Conservation (phyloP, 164 flowering plant genomes). For the Vitis labrusca region DNA sequence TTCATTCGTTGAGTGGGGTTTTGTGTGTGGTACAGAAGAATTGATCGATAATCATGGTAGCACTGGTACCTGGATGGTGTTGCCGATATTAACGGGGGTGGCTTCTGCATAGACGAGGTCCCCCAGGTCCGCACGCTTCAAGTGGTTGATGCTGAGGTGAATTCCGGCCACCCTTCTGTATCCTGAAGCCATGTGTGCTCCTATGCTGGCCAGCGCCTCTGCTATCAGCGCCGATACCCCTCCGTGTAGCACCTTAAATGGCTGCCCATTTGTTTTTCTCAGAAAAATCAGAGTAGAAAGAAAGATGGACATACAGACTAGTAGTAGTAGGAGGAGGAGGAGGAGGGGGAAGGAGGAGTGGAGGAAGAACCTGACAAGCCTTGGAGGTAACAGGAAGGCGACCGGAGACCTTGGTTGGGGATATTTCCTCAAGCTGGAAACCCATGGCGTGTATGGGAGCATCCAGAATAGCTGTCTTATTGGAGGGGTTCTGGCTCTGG, state of each 20-base stretch:
- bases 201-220: constrained; percentile 82
- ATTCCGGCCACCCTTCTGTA: constrained; percentile 77
- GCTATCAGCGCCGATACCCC: constrained; percentile 89
- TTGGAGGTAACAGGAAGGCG: constrained; percentile 47
- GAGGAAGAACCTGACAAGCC: constrained; percentile 56
- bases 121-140: constrained; percentile 67
- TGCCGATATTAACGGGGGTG: constrained; percentile 62
- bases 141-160: constrained; percentile 79
- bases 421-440: constrained; percentile 51
- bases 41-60: no score
- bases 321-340: no score
- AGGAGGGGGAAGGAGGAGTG: background rate
- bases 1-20: no score
- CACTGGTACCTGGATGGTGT: constrained; percentile 61
- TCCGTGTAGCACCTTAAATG: constrained; percentile 84
- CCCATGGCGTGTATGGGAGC: constrained; percentile 61
- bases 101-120: constrained; percentile 73
- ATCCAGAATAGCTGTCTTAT: constrained; percentile 26
- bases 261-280: constrained; percentile 33
- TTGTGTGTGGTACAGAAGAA: no score
- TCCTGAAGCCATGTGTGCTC: constrained; percentile 87
- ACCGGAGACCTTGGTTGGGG: constrained; percentile 57
- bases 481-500: no score
- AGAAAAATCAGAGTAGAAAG: background rate
- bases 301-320: background rate